Base-by-base conservation (phyloP, 768 basidiomycete genomes). In the Sporobolomyces roseus region DNA sequence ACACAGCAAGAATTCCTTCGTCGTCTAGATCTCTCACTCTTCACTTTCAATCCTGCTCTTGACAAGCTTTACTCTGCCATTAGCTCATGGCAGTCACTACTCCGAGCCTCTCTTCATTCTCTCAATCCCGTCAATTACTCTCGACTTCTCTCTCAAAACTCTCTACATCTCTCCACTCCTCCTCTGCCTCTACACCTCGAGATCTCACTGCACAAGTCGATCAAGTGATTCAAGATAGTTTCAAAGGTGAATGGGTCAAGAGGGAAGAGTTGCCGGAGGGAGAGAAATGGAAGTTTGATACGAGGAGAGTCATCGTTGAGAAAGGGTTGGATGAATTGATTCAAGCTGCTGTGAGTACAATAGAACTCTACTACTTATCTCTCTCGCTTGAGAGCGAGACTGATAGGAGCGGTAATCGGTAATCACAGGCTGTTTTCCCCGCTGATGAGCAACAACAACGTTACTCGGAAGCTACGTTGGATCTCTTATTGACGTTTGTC, bases 401-500 rank as follows among this genome's bases (percentile, higher is more conserved):
- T 9, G 38, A 9, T 9, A 41, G 38, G 38, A 41, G 17, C 38
- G 38, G 9, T 41, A 17, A 19, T 51, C 21, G 16, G 50, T 23
- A 13, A n/a, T 41, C 50, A 9, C 61, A 65, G 63, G 63, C 60
- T 0, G 36, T 30, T 1, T 25, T 43, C 25, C 53, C 59, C 14
- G 25, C 53, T 8, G 41, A 46, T 35, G 33, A 32, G 2, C 50
- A 16, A 8, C 50, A 51, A 19, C 27, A 46, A 13, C 19, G 23
- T 14, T 50, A 45, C 9, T 56, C 52, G 33, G 46, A 52, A 89
- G 83, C 84, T 77, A 82, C 83, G 70, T 83, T 92, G 50, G 91
- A 93, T 79, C 78, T 91, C 52, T 82, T 86, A 23, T 81, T 92
- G 49, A 84, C 85, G 36, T 88, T 90, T 79, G 88, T 88, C 29